Percentiles rank a stretch among this genome's conserved stretches.
phyloP scores from a whole-genome alignment of 2,329 filamentous ascomycete species.

The Aspergillus alliaceus region DNA sequence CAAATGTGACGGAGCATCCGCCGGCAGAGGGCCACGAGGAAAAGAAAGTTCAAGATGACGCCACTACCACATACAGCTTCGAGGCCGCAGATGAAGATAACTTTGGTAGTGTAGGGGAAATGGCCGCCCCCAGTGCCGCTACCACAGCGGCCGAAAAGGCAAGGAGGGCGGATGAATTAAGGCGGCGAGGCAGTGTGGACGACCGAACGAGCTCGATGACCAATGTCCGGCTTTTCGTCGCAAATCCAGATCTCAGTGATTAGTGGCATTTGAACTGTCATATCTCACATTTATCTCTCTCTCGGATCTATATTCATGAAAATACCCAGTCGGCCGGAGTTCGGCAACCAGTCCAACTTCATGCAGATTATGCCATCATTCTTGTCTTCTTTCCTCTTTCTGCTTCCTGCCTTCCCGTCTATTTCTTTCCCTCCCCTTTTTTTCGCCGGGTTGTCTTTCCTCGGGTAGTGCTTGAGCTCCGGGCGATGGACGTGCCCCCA shows the following conservation, averaged over 20 bases:
- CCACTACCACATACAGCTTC: conserved; percentile 30
- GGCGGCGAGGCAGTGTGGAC: conserved; percentile 50
- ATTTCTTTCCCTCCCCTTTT: neutral
- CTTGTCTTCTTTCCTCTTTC: neutral
- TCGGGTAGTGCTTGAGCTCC: neutral
- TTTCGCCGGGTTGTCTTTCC: neutral
- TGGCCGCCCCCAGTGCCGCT: conserved; percentile 47
- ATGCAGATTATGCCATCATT: neutral
- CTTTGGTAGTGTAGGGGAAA: conserved; percentile 56
- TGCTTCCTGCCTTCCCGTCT: neutral
- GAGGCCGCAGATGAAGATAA: conserved; percentile 49
- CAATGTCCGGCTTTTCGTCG: conserved; percentile 47
- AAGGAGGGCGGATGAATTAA: conserved; percentile 45
- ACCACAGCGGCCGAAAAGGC: conserved; percentile 39
- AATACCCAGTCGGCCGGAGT: neutral
- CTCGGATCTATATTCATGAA: neutral
- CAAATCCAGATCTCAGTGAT: conserved; percentile 49
- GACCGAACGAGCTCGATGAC: conserved; percentile 50
- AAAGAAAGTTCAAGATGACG: conserved; percentile 30
- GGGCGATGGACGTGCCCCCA: neutral
- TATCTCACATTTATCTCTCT: neutral
- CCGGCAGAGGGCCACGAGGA: conserved; percentile 28
- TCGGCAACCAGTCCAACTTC: neutral
- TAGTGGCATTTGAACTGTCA: conserved; percentile 14
- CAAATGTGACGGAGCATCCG: conserved; percentile 43